Percentiles rank a stretch among this genome's conserved stretches.
Conservation (phyloP, 495 filamentous ascomycete genomes). For the Glarea lozoyensis region DNA sequence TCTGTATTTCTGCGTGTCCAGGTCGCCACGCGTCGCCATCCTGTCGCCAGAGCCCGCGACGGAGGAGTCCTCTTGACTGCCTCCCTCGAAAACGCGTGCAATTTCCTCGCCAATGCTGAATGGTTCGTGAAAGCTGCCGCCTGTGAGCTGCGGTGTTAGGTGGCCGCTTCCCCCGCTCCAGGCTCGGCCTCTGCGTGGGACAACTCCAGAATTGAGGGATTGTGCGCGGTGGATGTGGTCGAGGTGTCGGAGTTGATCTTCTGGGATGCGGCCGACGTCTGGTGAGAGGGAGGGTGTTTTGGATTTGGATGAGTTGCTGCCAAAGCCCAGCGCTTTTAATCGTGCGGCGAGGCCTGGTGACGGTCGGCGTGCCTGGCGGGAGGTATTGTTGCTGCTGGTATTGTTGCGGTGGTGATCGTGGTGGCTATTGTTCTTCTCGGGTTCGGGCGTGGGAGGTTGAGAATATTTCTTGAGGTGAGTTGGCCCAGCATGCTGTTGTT, state of each 20-base stretch:
- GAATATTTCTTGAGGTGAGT: conserved; percentile 3
- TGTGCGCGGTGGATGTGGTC: conserved; percentile 52
- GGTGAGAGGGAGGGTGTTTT: conserved; percentile 18
- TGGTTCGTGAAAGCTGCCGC: conserved; percentile 9
- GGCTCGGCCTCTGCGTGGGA: conserved; percentile 44
- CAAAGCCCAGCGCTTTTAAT: conserved; percentile 62
- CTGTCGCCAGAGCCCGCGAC: conserved; percentile 11
- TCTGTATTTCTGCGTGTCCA: conserved; percentile 58
- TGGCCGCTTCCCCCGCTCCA: conserved; percentile 36
- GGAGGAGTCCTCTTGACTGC: conserved; percentile 12
- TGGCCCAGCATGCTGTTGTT: conserved; percentile 6
- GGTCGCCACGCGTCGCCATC: conserved; percentile 27
- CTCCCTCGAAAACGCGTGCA: conserved; percentile 11
- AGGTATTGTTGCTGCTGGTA: conserved; percentile 5
- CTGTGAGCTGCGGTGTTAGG: conserved; percentile 19
- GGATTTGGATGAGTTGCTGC: conserved; percentile 33
- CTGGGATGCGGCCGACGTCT: conserved; percentile 58
- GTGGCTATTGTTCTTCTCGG: neutral
- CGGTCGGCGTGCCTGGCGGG: conserved; percentile 40
- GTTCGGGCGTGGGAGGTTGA: conserved; percentile 1
- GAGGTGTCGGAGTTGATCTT: conserved; percentile 61
- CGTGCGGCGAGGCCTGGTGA: conserved; percentile 71
- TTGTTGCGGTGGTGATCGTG: neutral
- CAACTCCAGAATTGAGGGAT: neutral
- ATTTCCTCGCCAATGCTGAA: conserved; percentile 6